A percentile compares a stretch with the other conserved stretches of the same genome.
Evolutionary conservation across 2,329 filamentous ascomycete genomes (phyloP).

Genomic region (Colletotrichum camelliae): DNA sequence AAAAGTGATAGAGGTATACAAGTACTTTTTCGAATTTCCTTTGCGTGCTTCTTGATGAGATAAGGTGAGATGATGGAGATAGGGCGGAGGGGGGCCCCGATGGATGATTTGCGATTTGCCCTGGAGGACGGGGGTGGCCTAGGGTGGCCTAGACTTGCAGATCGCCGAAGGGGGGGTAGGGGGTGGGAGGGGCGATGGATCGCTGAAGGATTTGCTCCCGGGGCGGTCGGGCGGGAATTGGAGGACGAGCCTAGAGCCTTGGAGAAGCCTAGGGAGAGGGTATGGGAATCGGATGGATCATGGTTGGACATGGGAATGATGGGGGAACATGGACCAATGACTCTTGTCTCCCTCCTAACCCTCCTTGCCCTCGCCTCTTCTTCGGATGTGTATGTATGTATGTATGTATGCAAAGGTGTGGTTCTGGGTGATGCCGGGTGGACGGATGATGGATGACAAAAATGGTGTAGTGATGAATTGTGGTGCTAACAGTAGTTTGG

Average conservation of each 20-base stretch:
- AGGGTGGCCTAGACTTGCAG: slow-evolving; percentile 16
- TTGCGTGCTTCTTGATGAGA: slow-evolving; percentile 7
- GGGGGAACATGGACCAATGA: neutral
- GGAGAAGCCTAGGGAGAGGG: neutral
- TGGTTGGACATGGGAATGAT: neutral
- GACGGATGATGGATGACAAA: neutral
- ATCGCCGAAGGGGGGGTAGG: neutral
- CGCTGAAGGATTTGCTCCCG: slow-evolving; percentile 16
- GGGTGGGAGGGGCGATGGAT: neutral
- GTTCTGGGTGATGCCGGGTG: neutral
- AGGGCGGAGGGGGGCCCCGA: neutral
- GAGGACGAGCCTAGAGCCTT: neutral
- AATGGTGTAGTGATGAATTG: neutral
- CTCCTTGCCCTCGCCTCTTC: neutral
- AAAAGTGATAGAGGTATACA: neutral
- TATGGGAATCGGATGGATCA: neutral
- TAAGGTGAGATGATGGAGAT: neutral
- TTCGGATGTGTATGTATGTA: neutral
- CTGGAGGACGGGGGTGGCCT: neutral
- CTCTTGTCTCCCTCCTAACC: neutral
- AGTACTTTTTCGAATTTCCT: neutral
- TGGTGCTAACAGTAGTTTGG: neutral
- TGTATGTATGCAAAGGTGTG: neutral
- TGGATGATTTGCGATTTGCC: slow-evolving; percentile 5
- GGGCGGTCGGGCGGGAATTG: slow-evolving; percentile 5